These are phyloP conservation scores for Umbelopsis vinacea DNA, from an alignment of 192 early-diverging fungal species.

Conservation along the genomic window DNA sequence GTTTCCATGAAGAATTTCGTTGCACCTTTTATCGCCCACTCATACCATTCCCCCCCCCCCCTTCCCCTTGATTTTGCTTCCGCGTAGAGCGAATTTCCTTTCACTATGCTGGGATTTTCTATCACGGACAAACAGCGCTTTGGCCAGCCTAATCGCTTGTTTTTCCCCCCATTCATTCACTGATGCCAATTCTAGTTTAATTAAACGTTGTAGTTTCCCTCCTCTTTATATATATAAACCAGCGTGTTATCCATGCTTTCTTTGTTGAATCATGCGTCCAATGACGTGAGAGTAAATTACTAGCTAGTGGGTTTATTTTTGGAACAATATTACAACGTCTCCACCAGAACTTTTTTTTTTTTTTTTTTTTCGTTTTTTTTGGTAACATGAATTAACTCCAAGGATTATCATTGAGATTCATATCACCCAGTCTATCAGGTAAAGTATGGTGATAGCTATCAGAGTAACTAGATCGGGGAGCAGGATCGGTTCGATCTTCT, in stretches of 20 bases:
- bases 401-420: slow-evolving; percentile 8
- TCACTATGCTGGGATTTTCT: not conserved
- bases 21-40: not conserved
- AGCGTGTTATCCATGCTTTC: not conserved
- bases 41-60: not conserved
- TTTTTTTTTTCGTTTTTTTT: too few relatives aligned
- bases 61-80: not conserved
- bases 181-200: too few relatives aligned
- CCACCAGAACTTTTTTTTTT: too few relatives aligned
- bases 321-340: too few relatives aligned
- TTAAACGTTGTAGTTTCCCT: too few relatives aligned
- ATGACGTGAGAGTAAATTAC: too few relatives aligned
- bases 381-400: slow-evolving; percentile 1
- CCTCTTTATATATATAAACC: too few relatives aligned
- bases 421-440: not conserved
- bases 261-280: not conserved
- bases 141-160: not conserved
- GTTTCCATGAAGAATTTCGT: not conserved
- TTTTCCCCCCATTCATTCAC: too few relatives aligned
- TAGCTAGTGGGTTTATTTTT: not conserved
- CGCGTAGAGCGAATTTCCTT: slow-evolving; percentile 7
- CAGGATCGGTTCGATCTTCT: not conserved
- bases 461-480: not conserved
- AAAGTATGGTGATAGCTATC: slow-evolving; percentile 5
- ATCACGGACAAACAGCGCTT: not conserved